phyloP scores from a whole-genome alignment of 768 basidiomycete genomes.

The Lactarius deliciosus region DNA sequence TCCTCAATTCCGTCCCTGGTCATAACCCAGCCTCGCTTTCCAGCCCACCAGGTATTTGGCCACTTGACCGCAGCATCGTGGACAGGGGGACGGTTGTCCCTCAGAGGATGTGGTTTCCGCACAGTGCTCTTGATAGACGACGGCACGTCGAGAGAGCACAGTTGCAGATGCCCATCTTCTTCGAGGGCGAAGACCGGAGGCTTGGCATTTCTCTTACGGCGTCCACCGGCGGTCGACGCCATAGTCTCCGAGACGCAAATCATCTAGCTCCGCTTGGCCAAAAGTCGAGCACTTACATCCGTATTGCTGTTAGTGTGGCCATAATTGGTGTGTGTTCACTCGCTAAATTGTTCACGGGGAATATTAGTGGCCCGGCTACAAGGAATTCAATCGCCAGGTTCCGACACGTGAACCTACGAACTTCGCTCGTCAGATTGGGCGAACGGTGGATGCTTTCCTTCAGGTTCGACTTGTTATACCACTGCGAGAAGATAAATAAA shows the following conservation, averaged over 20 bases:
- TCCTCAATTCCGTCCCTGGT: neutral
- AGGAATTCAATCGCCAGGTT: neutral
- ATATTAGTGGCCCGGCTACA: neutral
- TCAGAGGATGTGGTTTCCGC: neutral
- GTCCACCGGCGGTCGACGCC: neutral
- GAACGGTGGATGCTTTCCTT: neutral
- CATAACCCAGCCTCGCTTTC: neutral
- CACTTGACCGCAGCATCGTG: neutral
- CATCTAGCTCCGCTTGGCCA: neutral
- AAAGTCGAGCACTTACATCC: neutral
- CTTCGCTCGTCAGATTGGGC: neutral
- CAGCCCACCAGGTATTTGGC: neutral
- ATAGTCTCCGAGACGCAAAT: neutral
- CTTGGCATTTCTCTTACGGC: neutral
- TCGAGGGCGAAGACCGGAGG: neutral
- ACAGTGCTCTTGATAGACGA: neutral
- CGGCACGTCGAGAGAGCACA: neutral
- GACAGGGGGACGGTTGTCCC: neutral
- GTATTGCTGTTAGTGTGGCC: neutral
- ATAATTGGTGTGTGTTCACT: neutral
- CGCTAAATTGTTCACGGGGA: neutral
- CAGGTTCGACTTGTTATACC: neutral
- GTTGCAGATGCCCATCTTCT: neutral
- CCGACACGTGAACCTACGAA: neutral
- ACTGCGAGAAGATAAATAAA: neutral